Conservation (phyloP, 2,329 filamentous ascomycete genomes). For the Ophiostoma pallidulum region DNA sequence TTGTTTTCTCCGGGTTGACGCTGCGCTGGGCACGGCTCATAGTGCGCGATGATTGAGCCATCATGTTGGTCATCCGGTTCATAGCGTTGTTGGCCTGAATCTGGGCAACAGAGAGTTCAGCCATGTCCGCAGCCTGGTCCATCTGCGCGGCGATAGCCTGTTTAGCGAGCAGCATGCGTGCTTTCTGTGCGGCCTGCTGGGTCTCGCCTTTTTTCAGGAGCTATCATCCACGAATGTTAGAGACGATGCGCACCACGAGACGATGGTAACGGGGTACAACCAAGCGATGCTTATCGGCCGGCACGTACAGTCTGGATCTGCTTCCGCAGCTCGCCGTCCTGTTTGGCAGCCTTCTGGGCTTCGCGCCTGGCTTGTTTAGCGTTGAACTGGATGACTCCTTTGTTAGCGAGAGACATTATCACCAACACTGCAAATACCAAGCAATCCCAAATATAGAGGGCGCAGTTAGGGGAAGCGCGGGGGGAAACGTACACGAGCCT, state of each 20-base stretch:
- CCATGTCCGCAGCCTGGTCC: conserved; percentile 57
- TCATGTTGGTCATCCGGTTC: conserved; percentile 57
- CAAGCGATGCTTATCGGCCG: not conserved
- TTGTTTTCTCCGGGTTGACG: conserved; percentile 52
- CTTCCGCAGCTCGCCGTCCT: conserved; percentile 51
- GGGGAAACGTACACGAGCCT: conserved; percentile 41
- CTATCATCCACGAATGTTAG: conserved; percentile 13
- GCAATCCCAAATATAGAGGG: too few species aligned
- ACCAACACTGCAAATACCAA: too few species aligned
- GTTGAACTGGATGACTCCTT: conserved; percentile 37
- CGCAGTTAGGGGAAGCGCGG: too few species aligned
- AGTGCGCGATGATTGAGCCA: conserved; percentile 48
- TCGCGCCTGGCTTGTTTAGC: conserved; percentile 54
- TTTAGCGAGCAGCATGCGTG: conserved; percentile 52
- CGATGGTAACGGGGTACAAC: not conserved
- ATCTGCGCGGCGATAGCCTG: conserved; percentile 54
- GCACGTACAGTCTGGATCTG: conserved; percentile 45
- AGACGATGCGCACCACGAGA: too few species aligned
- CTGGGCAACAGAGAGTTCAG: conserved; percentile 49
- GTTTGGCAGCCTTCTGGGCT: conserved; percentile 50
- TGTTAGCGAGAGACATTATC: not conserved
- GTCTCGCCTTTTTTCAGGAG: conserved; percentile 54
- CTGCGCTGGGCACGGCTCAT: conserved; percentile 50
- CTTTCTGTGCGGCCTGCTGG: conserved; percentile 54
- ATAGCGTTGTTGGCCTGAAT: conserved; percentile 57